These are phyloP conservation scores for Pseudogymnoascus sp. DNA, from an alignment of 2,329 filamentous ascomycete genomes.

Conservation along the genomic window DNA sequence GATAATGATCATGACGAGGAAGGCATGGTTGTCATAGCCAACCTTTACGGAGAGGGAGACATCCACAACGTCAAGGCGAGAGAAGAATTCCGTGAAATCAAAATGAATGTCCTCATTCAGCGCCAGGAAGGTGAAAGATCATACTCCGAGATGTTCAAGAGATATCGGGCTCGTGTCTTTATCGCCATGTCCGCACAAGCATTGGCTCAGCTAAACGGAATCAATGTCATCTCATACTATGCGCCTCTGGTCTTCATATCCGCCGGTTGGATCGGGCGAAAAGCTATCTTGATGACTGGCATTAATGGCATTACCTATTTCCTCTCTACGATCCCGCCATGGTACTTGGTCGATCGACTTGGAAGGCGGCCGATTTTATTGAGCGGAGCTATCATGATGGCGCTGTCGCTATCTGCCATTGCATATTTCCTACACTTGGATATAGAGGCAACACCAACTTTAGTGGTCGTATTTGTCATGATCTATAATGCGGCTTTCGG, in stretches of 20 bases:
- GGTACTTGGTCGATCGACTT: slow-evolving; percentile 93
- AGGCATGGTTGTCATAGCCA: slow-evolving; percentile 95
- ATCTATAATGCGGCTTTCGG: slow-evolving; percentile 97
- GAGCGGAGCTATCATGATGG: slow-evolving; percentile 83
- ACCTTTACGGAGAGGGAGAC: slow-evolving; percentile 90
- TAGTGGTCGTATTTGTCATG: slow-evolving; percentile 94
- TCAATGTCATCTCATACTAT: slow-evolving; percentile 99
- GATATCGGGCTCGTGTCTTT: slow-evolving; percentile 85
- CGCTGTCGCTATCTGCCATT: slow-evolving; percentile 75
- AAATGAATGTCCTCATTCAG: slow-evolving; percentile 90
- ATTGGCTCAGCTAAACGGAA: slow-evolving; percentile 92
- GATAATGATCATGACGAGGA: slow-evolving; percentile 98
- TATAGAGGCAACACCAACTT: slow-evolving; percentile 62
- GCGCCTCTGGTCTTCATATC: slow-evolving; percentile 87
- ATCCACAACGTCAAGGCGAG: slow-evolving; percentile 87
- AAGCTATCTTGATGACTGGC: slow-evolving; percentile 92
- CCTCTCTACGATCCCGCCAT: slow-evolving; percentile 84
- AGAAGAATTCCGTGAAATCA: slow-evolving; percentile 96
- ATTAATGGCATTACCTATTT: slow-evolving; percentile 91
- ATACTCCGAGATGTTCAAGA: slow-evolving; percentile 88
- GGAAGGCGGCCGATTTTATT: slow-evolving; percentile 83
- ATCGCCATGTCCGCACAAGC: slow-evolving; percentile 98
- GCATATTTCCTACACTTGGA: slow-evolving; percentile 95
- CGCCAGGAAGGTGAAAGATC: slow-evolving; percentile 91
- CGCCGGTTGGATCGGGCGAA: slow-evolving; percentile 86